These are phyloP conservation scores for Halophytophthora polymorphica DNA, from an alignment of 352 stramenopile genomes.

Conservation along the genomic window DNA sequence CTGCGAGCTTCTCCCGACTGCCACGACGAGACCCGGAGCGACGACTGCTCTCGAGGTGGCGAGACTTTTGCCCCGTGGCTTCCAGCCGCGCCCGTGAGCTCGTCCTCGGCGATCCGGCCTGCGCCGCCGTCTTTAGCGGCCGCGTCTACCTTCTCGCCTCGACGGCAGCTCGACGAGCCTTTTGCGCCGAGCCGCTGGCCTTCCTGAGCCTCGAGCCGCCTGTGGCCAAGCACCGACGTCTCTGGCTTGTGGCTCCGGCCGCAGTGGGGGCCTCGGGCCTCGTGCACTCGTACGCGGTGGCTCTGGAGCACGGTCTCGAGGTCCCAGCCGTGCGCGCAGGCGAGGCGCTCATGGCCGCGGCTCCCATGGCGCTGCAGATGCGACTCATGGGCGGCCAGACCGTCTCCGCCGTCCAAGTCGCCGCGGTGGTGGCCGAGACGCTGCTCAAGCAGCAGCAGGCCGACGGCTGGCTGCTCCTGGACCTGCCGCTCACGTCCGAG, in stretches of 20 bases:
- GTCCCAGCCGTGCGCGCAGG: constrained; percentile 23
- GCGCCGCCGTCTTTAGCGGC: constrained; percentile 38
- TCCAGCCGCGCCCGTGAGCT: constrained; percentile 24
- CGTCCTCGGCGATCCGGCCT: constrained; percentile 34
- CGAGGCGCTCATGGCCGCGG: constrained; percentile 22
- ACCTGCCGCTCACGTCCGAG: constrained; percentile 40
- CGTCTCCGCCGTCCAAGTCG: constrained; percentile 19
- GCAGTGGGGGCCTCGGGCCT: constrained; percentile 13
- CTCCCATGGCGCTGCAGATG: constrained; percentile 34
- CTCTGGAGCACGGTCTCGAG: constrained; percentile 16
- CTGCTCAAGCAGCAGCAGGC: constrained; percentile 11
- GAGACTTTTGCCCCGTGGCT: constrained; percentile 59
- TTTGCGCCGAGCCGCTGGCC: constrained; percentile 44
- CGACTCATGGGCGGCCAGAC: constrained; percentile 35
- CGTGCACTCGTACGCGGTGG: constrained; percentile 15
- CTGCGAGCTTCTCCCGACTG: constrained; percentile 13
- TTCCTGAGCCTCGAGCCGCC: constrained; percentile 36
- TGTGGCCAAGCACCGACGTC: constrained; percentile 9
- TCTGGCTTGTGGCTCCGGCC: constrained; percentile 41
- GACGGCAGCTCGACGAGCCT: constrained; percentile 22
- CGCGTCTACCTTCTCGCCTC: constrained; percentile 58
- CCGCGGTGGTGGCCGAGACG: constrained; percentile 19
- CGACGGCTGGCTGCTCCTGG: constrained; percentile 47
- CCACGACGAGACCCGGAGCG: constrained; percentile 19
- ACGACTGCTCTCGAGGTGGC: constrained; percentile 47